phyloP scores from a whole-genome alignment of 805 yeast species.

The Blastobotrys muscicola region DNA sequence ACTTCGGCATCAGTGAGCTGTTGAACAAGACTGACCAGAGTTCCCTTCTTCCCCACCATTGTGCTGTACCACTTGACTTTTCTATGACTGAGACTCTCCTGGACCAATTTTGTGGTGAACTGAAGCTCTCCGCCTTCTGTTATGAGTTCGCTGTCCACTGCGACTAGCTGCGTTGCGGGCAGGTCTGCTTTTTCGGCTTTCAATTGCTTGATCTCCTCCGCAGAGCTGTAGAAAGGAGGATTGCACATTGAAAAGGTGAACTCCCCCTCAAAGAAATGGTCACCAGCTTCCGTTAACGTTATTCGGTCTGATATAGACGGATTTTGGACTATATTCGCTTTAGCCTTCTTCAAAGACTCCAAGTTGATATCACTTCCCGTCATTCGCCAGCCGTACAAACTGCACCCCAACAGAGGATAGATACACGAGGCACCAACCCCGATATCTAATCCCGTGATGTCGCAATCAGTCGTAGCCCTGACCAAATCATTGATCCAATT shows the following conservation, averaged over 20 bases:
- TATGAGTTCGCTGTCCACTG: constrained; percentile 31
- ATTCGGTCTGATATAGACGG: constrained; percentile 7
- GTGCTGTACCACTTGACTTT: constrained; percentile 34
- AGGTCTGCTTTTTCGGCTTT: constrained; percentile 19
- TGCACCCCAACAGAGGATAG: constrained; percentile 35
- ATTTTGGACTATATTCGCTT: constrained; percentile 24
- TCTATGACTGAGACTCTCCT: constrained; percentile 21
- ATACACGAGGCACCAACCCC: constrained; percentile 44
- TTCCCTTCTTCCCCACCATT: constrained; percentile 26
- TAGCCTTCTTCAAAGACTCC: constrained; percentile 27
- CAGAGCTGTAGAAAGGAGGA: constrained; percentile 42
- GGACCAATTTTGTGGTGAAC: constrained; percentile 32
- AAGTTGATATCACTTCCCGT: constrained; percentile 37
- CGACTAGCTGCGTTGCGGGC: constrained; percentile 21
- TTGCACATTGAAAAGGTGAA: constrained; percentile 37
- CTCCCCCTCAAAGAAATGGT: not conserved
- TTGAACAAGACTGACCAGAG: constrained; percentile 8
- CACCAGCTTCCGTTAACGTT: not conserved
- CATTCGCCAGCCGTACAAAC: constrained; percentile 15
- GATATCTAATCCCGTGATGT: constrained; percentile 24
- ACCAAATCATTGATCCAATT: constrained; percentile 21
- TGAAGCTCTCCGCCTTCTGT: constrained; percentile 39
- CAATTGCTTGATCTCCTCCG: constrained; percentile 26
- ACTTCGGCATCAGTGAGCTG: constrained; percentile 5
- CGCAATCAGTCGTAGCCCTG: constrained; percentile 11